Conservation (phyloP, 2,329 filamentous ascomycete species). For the Pleurostoma richardsiae region DNA sequence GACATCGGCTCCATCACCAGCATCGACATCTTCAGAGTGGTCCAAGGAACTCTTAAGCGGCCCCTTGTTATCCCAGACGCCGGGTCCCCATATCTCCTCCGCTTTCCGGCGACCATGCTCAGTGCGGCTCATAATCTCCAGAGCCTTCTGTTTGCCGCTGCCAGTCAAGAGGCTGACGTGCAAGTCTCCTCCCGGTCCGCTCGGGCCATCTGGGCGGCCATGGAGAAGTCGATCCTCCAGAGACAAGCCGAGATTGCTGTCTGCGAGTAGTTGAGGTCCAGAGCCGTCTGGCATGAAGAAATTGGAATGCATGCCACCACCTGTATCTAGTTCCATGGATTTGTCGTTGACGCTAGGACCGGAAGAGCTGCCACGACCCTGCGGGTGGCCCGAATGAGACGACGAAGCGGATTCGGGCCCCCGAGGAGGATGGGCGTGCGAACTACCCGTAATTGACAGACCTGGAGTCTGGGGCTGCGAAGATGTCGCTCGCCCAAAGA, state of each 20-base stretch:
- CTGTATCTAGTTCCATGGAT: conserved; percentile 31
- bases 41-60: neutral
- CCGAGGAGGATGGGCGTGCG: conserved; percentile 25
- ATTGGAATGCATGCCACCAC: conserved; percentile 31
- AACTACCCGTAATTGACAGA: conserved; percentile 19
- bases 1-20: conserved; percentile 41
- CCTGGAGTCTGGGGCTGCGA: conserved; percentile 31
- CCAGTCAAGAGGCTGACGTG: conserved; percentile 34
- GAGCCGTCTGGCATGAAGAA: conserved; percentile 32
- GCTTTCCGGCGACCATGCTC: conserved; percentile 44
- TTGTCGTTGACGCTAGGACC: conserved; percentile 22
- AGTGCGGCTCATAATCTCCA: conserved; percentile 47
- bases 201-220: conserved; percentile 25
- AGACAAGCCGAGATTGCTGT: conserved; percentile 32
- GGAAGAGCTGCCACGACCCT: conserved; percentile 12
- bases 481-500: conserved; percentile 18
- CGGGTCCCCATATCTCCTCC: conserved; percentile 44
- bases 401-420: conserved; percentile 26
- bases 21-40: conserved; percentile 10
- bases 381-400: conserved; percentile 23
- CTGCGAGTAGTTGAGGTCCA: conserved; percentile 35
- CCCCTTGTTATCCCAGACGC: conserved; percentile 36
- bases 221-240: conserved; percentile 47
- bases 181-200: conserved; percentile 29
- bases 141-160: conserved; percentile 41